Evolutionary conservation across 148 eudicot genomes (phyloP).

Genomic region (Fallopia convolvulus): DNA sequence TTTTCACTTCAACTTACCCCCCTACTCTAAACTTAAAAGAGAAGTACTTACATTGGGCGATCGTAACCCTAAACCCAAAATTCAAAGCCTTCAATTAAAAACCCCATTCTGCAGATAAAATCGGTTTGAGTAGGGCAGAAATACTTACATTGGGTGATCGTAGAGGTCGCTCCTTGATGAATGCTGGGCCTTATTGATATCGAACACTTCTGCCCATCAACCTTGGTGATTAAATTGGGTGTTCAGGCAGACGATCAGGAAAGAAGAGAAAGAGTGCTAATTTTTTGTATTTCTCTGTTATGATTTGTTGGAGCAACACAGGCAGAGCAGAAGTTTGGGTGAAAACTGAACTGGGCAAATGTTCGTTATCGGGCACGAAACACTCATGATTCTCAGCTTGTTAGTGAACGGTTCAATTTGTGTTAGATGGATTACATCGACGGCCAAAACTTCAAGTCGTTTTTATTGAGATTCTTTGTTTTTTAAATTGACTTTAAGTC

Average conservation of each 20-base stretch:
- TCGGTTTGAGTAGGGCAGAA: not conserved
- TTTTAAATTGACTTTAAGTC: no score
- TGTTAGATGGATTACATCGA: not conserved
- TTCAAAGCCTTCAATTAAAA: not conserved
- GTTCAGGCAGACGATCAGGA: not conserved
- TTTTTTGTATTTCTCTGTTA: not conserved
- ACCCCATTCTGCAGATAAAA: not conserved
- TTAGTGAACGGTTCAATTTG: not conserved
- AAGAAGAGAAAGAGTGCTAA: not conserved
- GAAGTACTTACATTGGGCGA: no score
- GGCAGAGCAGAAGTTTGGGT: not conserved
- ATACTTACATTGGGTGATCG: not conserved
- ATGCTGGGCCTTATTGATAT: not conserved
- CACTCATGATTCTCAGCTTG: not conserved
- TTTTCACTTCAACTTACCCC: not conserved
- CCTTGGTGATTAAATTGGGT: not conserved
- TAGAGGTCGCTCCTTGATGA: not conserved
- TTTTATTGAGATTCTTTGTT: no score
- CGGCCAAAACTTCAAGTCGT: not conserved
- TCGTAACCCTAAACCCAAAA: not conserved
- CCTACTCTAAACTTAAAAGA: not conserved
- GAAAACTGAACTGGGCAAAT: not conserved
- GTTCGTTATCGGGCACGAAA: not conserved
- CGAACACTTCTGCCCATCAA: not conserved
- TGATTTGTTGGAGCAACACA: not conserved